A percentile compares a stretch with the other conserved stretches of the same genome.
phyloP scores from a whole-genome alignment of 139 green algal genomes.

The Axilococcus clingmanii region DNA sequence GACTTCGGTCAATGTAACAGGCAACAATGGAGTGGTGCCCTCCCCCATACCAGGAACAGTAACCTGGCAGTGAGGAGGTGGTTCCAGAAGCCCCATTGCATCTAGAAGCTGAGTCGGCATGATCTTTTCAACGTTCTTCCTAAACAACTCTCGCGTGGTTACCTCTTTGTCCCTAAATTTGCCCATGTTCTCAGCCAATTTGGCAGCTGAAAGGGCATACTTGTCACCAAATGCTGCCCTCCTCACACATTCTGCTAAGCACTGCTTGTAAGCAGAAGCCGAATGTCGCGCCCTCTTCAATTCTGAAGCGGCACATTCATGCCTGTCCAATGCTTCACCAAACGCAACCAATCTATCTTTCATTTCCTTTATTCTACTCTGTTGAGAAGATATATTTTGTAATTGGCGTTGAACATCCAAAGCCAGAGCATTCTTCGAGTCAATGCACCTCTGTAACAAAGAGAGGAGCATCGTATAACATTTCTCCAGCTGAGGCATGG shows the following conservation, averaged over 20 bases:
- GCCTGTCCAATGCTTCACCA: constrained; percentile 9
- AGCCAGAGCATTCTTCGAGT: constrained; percentile 64
- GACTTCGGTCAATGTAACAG: constrained; percentile 17
- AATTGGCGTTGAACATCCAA: constrained; percentile 67
- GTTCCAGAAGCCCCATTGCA: constrained; percentile 45
- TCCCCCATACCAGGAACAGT: constrained; percentile 29
- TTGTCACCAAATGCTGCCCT: constrained; percentile 37
- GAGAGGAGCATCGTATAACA: constrained; percentile 25
- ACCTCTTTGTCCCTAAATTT: constrained; percentile 57
- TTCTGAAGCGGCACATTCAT: constrained; percentile 5
- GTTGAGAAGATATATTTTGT: constrained; percentile 56
- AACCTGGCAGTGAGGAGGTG: constrained; percentile 57
- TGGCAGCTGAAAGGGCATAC: constrained; percentile 46
- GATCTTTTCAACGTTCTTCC: constrained; percentile 31
- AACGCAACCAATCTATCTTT: constrained; percentile 7
- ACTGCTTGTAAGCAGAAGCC: constrained; percentile 62
- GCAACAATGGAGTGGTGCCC: constrained; percentile 23
- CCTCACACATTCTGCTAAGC: constrained; percentile 72
- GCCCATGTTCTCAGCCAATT: constrained; percentile 69
- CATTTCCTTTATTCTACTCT: constrained; percentile 79
- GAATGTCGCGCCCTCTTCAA: constrained; percentile 53
- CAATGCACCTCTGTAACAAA: constrained; percentile 29
- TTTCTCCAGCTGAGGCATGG: constrained; percentile 46
- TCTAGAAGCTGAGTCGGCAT: constrained; percentile 52
- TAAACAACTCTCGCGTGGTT: constrained; percentile 44